Percentiles rank a stretch among this genome's conserved stretches.
These are phyloP conservation scores for Chaetomiaceae sp. DNA, from an alignment of 2,329 filamentous ascomycete genomes.

Conservation along the genomic window DNA sequence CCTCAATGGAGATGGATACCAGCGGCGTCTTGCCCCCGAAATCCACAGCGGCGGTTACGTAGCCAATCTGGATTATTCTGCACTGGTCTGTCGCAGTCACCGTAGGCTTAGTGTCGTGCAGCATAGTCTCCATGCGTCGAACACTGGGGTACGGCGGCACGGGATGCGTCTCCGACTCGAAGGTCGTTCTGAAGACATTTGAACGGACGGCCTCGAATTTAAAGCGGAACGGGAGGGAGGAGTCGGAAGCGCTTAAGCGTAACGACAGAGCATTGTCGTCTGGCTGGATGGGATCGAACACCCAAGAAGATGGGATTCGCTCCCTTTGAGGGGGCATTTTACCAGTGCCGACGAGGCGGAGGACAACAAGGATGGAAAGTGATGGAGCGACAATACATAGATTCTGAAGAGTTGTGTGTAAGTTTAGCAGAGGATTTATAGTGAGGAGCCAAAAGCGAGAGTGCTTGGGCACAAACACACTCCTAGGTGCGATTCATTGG, in stretches of 20 bases:
- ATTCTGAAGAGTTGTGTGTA: no score
- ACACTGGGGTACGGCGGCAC: constrained; percentile 2
- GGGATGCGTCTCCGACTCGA: constrained; percentile 2
- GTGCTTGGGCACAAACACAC: no score
- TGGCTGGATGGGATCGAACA: background rate
- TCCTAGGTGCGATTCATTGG: no score
- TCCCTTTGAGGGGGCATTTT: constrained; percentile 5
- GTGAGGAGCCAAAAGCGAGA: no score
- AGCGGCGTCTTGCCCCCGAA: background rate
- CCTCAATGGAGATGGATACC: constrained; percentile 5
- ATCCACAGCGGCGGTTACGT: background rate
- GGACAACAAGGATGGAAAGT: background rate
- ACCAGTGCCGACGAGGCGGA: no score
- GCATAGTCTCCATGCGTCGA: constrained; percentile 1
- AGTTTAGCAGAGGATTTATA: no score
- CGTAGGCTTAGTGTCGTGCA: background rate
- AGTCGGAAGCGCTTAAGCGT: background rate
- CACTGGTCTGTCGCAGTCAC: constrained; percentile 2
- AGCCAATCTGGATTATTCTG: constrained; percentile 3
- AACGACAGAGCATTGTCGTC: background rate
- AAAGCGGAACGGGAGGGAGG: constrained; percentile 1
- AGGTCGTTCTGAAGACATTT: constrained; percentile 6
- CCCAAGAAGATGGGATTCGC: constrained; percentile 1
- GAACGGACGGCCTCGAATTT: constrained; percentile 2
- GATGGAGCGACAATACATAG: no score